Conservation (phyloP, 768 basidiomycete species). For the Podaxis rugospora region DNA sequence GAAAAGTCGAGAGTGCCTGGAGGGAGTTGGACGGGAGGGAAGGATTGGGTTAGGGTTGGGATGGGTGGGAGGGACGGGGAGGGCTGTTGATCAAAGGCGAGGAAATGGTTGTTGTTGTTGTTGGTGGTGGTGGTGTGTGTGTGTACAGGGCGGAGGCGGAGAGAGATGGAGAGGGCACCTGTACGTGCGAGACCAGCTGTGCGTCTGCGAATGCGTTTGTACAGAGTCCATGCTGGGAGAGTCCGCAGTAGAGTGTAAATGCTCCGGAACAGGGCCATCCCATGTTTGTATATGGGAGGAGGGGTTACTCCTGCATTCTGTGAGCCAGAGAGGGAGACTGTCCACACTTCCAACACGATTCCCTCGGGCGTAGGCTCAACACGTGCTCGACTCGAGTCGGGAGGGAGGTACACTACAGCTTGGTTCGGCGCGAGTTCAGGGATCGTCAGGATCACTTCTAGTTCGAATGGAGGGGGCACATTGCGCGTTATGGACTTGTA, state of each 20-base stretch:
- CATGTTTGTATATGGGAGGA: conserved; percentile 71
- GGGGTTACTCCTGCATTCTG: conserved; percentile 1
- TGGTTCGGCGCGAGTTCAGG: conserved; percentile 69
- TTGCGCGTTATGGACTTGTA: conserved; percentile 13
- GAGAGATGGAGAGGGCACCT: conserved; percentile 34
- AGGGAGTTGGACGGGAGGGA: conserved; percentile 67
- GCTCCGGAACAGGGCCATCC: conserved; percentile 78
- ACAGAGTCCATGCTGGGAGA: conserved; percentile 73
- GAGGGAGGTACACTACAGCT: conserved; percentile 63
- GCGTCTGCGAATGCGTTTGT: conserved; percentile 51
- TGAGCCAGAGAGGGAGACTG: conserved; percentile 1
- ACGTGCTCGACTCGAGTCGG: conserved; percentile 55
- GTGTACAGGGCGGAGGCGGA: conserved; percentile 21
- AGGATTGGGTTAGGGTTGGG: conserved; percentile 50
- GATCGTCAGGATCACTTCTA: conserved; percentile 56
- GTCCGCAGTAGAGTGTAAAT: conserved; percentile 68
- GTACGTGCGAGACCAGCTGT: conserved; percentile 27
- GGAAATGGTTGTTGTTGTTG: neutral
- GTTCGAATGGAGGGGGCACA: neutral
- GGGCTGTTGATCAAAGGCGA: conserved; percentile 32
- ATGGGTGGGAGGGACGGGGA: conserved; percentile 22
- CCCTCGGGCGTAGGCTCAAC: conserved; percentile 66
- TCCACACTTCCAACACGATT: conserved; percentile 30
- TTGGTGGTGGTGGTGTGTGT: conserved; percentile 11
- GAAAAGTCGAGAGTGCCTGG: conserved; percentile 58